These are phyloP conservation scores for Podaxis sp. DNA, from an alignment of 768 basidiomycete species.

Conservation along the genomic window DNA sequence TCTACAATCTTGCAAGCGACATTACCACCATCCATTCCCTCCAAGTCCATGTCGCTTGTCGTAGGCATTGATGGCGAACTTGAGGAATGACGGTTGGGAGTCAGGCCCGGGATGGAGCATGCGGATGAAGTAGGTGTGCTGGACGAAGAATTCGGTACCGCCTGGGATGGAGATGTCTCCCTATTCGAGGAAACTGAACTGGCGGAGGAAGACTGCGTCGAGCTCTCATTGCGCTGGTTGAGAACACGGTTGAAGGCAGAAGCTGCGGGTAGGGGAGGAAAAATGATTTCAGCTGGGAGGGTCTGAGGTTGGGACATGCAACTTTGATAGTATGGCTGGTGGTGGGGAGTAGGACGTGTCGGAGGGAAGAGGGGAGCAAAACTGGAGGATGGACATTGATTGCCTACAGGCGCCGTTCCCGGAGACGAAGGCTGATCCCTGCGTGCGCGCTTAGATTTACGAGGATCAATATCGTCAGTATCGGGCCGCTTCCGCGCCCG, in stretches of 20 bases:
- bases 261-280: conserved; percentile 63
- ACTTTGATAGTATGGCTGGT: conserved; percentile 71
- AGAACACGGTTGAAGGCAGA: conserved; percentile 24
- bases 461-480: conserved; percentile 26
- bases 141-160: conserved; percentile 17
- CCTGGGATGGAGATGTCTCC: conserved; percentile 13
- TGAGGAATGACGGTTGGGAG: conserved; percentile 59
- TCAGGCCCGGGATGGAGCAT: conserved; percentile 55
- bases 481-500: conserved; percentile 33
- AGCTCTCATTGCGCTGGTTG: conserved; percentile 2
- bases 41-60: conserved; percentile 34
- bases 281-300: conserved; percentile 59
- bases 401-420: conserved; percentile 18
- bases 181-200: conserved; percentile 15
- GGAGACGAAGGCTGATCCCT: conserved; percentile 28
- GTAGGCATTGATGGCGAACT: conserved; percentile 46
- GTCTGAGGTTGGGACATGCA: conserved; percentile 42
- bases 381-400: conserved; percentile 19
- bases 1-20: conserved; percentile 3
- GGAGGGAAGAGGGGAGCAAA: conserved; percentile 45
- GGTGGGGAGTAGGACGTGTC: conserved; percentile 53
- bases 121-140: conserved; percentile 35
- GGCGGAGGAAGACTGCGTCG: conserved; percentile 12
- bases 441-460: conserved; percentile 45
- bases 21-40: conserved; percentile 18